phyloP scores from a whole-genome alignment of 2,329 filamentous ascomycete species.

The Fonsecaea erecta region DNA sequence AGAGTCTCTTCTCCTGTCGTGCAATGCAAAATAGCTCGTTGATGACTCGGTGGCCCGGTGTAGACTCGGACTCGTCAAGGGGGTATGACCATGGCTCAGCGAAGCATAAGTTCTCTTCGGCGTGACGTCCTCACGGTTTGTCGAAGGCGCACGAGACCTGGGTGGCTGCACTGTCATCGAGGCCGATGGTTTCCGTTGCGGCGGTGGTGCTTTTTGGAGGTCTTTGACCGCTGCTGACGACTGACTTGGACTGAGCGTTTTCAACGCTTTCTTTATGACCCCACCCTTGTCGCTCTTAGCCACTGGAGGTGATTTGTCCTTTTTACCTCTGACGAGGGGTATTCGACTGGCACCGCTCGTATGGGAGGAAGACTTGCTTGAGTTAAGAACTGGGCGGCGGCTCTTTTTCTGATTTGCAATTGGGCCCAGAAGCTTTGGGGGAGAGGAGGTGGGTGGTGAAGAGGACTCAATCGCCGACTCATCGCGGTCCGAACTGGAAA shows the following conservation, averaged over 20 bases:
- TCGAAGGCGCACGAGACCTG: slow-evolving; percentile 20
- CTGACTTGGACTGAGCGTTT: slow-evolving; percentile 35
- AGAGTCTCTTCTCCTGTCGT: slow-evolving; percentile 48
- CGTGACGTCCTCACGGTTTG: slow-evolving; percentile 23
- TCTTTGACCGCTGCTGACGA: slow-evolving; percentile 35
- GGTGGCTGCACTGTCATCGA: slow-evolving; percentile 15
- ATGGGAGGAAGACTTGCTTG: slow-evolving; percentile 22
- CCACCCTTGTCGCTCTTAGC: slow-evolving; percentile 33
- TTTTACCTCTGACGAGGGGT: slow-evolving; percentile 25
- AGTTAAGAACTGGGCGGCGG: slow-evolving; percentile 29
- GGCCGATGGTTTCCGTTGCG: slow-evolving; percentile 20
- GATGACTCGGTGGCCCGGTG: slow-evolving; percentile 26
- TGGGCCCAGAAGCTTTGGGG: slow-evolving; percentile 21
- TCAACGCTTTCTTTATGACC: slow-evolving; percentile 37
- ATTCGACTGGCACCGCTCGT: slow-evolving; percentile 24
- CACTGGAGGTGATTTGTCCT: slow-evolving; percentile 20
- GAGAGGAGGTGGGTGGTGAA: slow-evolving; percentile 17
- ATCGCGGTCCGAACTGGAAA: slow-evolving; percentile 19
- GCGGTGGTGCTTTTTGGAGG: slow-evolving; percentile 19
- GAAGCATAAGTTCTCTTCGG: slow-evolving; percentile 22
- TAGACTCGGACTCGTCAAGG: slow-evolving; percentile 32
- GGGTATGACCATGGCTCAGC: slow-evolving; percentile 30
- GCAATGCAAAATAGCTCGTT: slow-evolving; percentile 44
- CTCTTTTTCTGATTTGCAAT: slow-evolving; percentile 39
- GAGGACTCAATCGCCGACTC: slow-evolving; percentile 18